A percentile compares a stretch with the other conserved stretches of the same genome.
These are phyloP conservation scores for Piloderma croceum DNA, from an alignment of 768 basidiomycete species.

Conservation along the genomic window DNA sequence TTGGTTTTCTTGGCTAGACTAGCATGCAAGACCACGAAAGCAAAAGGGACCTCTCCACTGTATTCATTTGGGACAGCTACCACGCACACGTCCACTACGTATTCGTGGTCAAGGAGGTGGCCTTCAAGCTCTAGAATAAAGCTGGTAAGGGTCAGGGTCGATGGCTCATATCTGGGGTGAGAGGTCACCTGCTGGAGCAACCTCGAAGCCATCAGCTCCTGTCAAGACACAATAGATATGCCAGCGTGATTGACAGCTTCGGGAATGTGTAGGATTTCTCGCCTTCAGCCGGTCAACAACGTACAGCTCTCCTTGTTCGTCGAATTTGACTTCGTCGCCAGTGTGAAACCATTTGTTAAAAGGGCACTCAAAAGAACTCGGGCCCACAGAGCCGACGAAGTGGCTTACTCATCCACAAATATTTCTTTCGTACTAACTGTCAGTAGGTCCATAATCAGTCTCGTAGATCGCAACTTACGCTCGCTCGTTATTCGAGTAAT, in stretches of 20 bases:
- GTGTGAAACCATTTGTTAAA: constrained; percentile 39
- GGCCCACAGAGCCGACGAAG: background rate
- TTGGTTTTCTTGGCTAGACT: constrained; percentile 20
- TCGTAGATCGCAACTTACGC: constrained; percentile 32
- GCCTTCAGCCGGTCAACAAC: constrained; percentile 42
- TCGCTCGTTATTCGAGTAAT: constrained; percentile 34
- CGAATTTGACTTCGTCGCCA: constrained; percentile 38
- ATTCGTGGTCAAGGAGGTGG: constrained; percentile 37
- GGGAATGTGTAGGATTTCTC: too few species aligned
- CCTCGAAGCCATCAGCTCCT: constrained; percentile 51
- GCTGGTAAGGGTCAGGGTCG: too few species aligned
- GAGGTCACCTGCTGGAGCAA: too few species aligned
- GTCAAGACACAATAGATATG: too few species aligned
- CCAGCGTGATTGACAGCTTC: too few species aligned
- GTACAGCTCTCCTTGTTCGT: constrained; percentile 36
- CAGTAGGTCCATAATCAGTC: background rate
- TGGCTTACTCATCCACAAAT: constrained; percentile 36
- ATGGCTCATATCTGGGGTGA: too few species aligned
- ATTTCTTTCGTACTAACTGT: constrained; percentile 38
- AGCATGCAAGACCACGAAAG: constrained; percentile 37
- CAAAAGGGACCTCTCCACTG: constrained; percentile 46
- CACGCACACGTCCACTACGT: constrained; percentile 42
- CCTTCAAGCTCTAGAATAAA: constrained; percentile 43
- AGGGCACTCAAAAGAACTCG: constrained; percentile 8
- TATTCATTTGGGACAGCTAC: constrained; percentile 43